A percentile compares a stretch with the other conserved stretches of the same genome.
phyloP scores from a whole-genome alignment of 2,329 filamentous ascomycete genomes.

The Ceratocystis colombiana region DNA sequence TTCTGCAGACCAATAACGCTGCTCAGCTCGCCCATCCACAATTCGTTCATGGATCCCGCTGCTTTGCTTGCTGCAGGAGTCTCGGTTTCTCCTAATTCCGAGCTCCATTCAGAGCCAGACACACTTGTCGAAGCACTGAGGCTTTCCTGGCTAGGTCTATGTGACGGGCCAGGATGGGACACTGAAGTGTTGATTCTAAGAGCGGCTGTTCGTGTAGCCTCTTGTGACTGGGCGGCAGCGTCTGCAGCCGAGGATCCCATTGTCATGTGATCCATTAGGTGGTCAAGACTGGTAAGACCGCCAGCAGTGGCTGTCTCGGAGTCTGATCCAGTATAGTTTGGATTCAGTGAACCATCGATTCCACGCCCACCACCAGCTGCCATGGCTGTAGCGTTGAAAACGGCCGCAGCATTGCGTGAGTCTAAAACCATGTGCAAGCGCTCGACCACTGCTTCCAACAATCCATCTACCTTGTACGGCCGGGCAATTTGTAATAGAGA shows the following conservation, averaged over 20 bases:
- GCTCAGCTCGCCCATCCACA: conserved; percentile 74
- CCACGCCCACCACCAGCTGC: conserved; percentile 85
- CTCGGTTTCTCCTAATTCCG: conserved; percentile 44
- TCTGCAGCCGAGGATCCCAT: conserved; percentile 16
- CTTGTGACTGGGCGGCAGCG: conserved; percentile 14
- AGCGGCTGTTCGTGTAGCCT: conserved; percentile 33
- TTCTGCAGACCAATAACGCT: conserved; percentile 95
- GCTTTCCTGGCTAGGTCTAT: conserved; percentile 39
- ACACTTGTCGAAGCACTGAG: conserved; percentile 42
- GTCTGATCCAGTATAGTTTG: conserved; percentile 46
- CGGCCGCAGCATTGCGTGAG: conserved; percentile 85
- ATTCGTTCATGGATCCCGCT: conserved; percentile 38
- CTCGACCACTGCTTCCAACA: conserved; percentile 87
- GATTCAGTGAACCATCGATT: conserved; percentile 57
- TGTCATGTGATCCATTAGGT: conserved; percentile 21
- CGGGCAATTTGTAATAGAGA: conserved; percentile 87
- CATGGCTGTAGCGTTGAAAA: conserved; percentile 98
- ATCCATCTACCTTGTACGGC: conserved; percentile 84
- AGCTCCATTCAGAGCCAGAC: conserved; percentile 48
- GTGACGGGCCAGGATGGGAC: conserved; percentile 28
- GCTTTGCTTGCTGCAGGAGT: conserved; percentile 32
- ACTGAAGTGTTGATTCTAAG: conserved; percentile 43
- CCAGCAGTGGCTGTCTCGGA: conserved; percentile 30
- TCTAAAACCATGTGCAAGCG: conserved; percentile 81
- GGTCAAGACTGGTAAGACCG: conserved; percentile 17